Conservation (phyloP, 2,329 filamentous ascomycete species). For the Huntiella omanensis region DNA sequence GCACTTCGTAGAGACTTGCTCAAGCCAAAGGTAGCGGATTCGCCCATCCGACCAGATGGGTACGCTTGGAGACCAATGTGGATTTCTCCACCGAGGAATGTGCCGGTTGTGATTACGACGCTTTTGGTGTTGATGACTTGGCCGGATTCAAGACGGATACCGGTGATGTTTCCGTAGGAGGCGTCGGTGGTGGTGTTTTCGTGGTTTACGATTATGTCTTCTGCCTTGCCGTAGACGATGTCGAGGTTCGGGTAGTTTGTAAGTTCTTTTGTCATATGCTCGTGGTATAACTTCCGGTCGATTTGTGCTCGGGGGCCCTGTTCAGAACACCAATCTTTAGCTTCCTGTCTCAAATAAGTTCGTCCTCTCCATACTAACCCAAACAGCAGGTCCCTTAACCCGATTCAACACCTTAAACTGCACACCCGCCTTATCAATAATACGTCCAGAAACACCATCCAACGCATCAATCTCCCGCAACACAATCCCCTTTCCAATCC, state of each 20-base stretch:
- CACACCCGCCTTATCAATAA: conserved; percentile 87
- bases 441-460: conserved; percentile 70
- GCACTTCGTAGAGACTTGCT: conserved; percentile 80
- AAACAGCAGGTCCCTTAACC: conserved; percentile 84
- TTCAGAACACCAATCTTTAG: background rate
- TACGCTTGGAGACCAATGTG: conserved; percentile 76
- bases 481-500: conserved; percentile 97
- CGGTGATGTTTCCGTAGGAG: conserved; percentile 39
- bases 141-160: conserved; percentile 73
- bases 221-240: conserved; percentile 71
- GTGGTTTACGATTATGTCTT: conserved; percentile 52
- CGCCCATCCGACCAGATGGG: conserved; percentile 80
- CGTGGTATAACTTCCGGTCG: conserved; percentile 73
- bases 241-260: conserved; percentile 57
- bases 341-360: no score
- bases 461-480: conserved; percentile 87
- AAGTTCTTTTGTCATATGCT: conserved; percentile 79
- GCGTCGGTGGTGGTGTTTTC: conserved; percentile 36
- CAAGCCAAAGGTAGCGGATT: conserved; percentile 78
- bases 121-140: conserved; percentile 61
- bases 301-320: conserved; percentile 85
- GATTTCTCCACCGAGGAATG: conserved; percentile 88
- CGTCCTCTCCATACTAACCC: conserved; percentile 28
- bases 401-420: conserved; percentile 82
- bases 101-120: conserved; percentile 90